Base-by-base conservation (phyloP, 345 rosid species). In the Trapa bicornis region DNA sequence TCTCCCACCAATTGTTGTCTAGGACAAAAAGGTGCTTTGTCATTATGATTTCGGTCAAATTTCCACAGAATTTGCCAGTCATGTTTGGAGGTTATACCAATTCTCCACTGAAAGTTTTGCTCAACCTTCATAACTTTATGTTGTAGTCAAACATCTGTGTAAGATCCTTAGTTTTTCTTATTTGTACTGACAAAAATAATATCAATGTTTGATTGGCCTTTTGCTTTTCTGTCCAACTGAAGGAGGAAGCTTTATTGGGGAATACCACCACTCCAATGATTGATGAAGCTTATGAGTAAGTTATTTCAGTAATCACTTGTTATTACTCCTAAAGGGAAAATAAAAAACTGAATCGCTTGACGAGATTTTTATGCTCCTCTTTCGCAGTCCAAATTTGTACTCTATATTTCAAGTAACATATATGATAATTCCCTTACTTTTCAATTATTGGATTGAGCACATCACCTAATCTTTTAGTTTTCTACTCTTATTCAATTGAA, bases 171-270 rank as follows among this genome's bases (percentile, higher is more conserved):
- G 6, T 17, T 7, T 29, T 33, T 37, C 62, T 57, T 33, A 32
- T 58, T 1, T 41, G 15, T 58, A 10, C 62, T n/a, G 22, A 0
- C 2, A 3, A 41, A n/a, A 22, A 5, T 38, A 37, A 15, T 1
- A 2, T 62, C 38, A 15, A 64, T 17, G 15, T 42, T 45, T 17
- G 17, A 64, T 38, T 42, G 6, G 9, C 2, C 6, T 43, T 43
- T 64, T 64, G 41, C n/a, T 64, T 64, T 39, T 38, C 12, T 16
- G 47, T 39, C n/a, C 3, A 37, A 29, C 22, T 70, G 68, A 60
- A 33, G n/a, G 70, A 91, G 99, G 97, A 87, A 22, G 73, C 89
- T 67, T 81, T 86, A 76, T 79, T 80, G 47, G 87, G 81, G 73
- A 91, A 82, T 79, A 81, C 67, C 72, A 76, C 73, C 45, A 75